Evolutionary conservation across 768 basidiomycete genomes (phyloP).

Genomic region (Tephrocybe sp.): DNA sequence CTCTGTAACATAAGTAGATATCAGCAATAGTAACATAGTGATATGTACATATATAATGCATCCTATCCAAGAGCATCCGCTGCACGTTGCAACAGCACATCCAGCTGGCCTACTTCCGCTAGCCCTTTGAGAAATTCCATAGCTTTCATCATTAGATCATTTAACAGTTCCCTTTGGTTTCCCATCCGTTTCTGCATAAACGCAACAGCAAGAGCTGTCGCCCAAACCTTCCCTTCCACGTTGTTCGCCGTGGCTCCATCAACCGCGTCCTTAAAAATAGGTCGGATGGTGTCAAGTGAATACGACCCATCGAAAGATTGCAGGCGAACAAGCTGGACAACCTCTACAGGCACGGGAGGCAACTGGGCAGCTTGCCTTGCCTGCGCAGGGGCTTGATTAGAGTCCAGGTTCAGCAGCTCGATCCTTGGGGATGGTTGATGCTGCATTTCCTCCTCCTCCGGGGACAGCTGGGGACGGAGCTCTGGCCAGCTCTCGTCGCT

Average conservation of each 20-base stretch:
- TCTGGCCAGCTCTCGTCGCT: constrained; percentile 33
- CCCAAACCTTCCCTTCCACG: constrained; percentile 42
- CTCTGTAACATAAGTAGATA: no score
- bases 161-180: constrained; percentile 40
- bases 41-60: neutral
- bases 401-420: constrained; percentile 12
- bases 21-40: no score
- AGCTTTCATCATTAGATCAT: constrained; percentile 42
- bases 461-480: constrained; percentile 20
- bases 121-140: constrained; percentile 33
- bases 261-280: constrained; percentile 28
- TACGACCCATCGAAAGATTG: constrained; percentile 54
- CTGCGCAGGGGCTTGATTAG: constrained; percentile 4
- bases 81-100: constrained; percentile 20
- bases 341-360: constrained; percentile 20
- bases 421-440: constrained; percentile 34
- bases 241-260: constrained; percentile 30
- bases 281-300: constrained; percentile 26
- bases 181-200: constrained; percentile 40
- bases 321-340: constrained; percentile 36
- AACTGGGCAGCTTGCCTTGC: neutral
- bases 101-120: constrained; percentile 13
- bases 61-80: neutral
- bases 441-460: constrained; percentile 20
- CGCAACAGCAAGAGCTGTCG: constrained; percentile 46